Evolutionary conservation across 1,139 yeast genomes (phyloP).

Genomic region (Trichomonascaceae sp.): DNA sequence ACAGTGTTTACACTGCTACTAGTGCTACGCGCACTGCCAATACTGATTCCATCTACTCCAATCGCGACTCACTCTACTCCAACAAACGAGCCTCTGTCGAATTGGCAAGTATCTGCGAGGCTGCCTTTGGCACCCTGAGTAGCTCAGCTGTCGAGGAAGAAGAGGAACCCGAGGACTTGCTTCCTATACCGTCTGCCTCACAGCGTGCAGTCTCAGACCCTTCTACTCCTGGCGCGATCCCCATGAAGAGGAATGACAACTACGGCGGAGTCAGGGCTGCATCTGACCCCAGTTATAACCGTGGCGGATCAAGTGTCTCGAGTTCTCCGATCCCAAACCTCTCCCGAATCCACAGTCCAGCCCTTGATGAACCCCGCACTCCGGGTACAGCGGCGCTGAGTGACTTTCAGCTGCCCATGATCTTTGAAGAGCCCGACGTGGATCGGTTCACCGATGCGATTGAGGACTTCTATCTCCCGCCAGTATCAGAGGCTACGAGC

Average conservation of each 20-base stretch:
- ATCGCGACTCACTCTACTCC: too few relatives aligned
- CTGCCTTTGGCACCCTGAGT: constrained; percentile 5
- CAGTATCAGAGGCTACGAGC: too few relatives aligned
- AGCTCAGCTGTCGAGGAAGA: too few relatives aligned
- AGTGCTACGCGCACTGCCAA: constrained; percentile 1
- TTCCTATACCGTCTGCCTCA: too few relatives aligned
- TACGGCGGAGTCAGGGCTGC: constrained; percentile 3
- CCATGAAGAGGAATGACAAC: neutral
- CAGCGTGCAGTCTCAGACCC: neutral
- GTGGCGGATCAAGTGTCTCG: constrained; percentile 3
- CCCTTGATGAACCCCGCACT: constrained; percentile 8
- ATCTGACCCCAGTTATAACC: constrained; percentile 11
- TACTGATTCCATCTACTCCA: constrained; percentile 4
- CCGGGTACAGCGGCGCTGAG: constrained; percentile 5
- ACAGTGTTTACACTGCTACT: too few relatives aligned
- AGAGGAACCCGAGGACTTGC: too few relatives aligned
- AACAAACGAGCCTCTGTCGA: constrained; percentile 6
- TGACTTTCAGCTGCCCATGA: constrained; percentile 21
- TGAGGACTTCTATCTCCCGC: too few relatives aligned
- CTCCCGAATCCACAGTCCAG: constrained; percentile 8
- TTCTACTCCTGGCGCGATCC: neutral
- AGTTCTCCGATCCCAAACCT: constrained; percentile 12
- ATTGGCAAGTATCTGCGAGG: constrained; percentile 9
- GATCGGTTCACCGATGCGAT: constrained; percentile 28
- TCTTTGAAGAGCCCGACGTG: constrained; percentile 23